phyloP scores from a whole-genome alignment of 1,139 yeast species.

The Hansenula sp. region DNA sequence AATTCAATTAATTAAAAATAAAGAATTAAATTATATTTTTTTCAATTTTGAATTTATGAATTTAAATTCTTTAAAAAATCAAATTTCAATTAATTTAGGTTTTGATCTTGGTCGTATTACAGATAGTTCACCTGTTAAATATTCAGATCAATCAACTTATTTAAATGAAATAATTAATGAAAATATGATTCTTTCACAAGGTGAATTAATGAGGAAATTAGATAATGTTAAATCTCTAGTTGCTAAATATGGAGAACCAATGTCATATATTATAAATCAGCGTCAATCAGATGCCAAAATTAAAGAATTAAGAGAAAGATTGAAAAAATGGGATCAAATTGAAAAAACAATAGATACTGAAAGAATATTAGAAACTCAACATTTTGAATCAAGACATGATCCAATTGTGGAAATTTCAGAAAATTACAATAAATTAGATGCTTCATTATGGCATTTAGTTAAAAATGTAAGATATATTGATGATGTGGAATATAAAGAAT shows the following conservation, averaged over 20 bases:
- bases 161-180: constrained; percentile 6
- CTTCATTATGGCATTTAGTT: constrained; percentile 15
- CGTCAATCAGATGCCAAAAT: constrained; percentile 12
- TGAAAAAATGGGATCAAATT: constrained; percentile 1
- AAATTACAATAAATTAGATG: constrained; percentile 12
- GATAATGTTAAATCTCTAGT: constrained; percentile 9
- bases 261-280: constrained; percentile 12
- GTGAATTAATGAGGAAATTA: constrained; percentile 14
- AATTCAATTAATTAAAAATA: not conserved
- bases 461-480: constrained; percentile 7
- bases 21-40: constrained; percentile 4
- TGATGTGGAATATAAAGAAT: not conserved
- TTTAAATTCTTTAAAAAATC: not conserved
- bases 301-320: constrained; percentile 8
- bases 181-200: constrained; percentile 8
- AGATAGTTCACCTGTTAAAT: constrained; percentile 4
- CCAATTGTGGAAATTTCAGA: constrained; percentile 20
- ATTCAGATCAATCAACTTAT: constrained; percentile 8
- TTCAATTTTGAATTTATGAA: constrained; percentile 10
- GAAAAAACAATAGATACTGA: constrained; percentile 6
- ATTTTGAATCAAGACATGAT: constrained; percentile 17
- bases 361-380: constrained; percentile 9
- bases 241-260: constrained; percentile 8
- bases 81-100: constrained; percentile 12
- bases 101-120: constrained; percentile 8